Percentiles rank a stretch among this genome's conserved stretches.
Conservation (phyloP, 129 eudicot genomes). For the Ambrosia artemisiifolia region DNA sequence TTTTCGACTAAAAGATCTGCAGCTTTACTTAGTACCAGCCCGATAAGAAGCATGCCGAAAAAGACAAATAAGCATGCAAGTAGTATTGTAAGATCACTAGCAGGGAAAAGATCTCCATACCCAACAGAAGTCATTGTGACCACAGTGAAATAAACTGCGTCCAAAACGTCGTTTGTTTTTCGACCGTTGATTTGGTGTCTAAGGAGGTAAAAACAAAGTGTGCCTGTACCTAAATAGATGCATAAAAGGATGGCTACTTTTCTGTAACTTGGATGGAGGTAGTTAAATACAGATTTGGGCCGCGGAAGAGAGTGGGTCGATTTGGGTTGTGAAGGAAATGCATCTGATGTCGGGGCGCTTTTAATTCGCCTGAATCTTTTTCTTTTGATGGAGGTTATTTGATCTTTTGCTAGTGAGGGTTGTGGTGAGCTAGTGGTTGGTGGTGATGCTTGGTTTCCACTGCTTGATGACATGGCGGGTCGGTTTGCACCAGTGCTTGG, state of each 20-base stretch:
- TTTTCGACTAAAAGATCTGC: slow-evolving; percentile 87
- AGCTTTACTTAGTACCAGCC: slow-evolving; percentile 63
- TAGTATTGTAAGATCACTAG: slow-evolving; percentile 47
- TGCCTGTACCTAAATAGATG: slow-evolving; percentile 59
- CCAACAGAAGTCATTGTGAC: slow-evolving; percentile 98
- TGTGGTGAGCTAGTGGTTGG: neutral
- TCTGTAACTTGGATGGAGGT: slow-evolving; percentile 60
- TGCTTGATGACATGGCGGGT: slow-evolving; percentile 13
- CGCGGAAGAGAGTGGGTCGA: slow-evolving; percentile 16
- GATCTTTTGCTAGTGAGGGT: slow-evolving; percentile 18
- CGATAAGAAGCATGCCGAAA: slow-evolving; percentile 82
- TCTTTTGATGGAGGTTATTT: slow-evolving; percentile 36
- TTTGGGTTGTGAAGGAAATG: slow-evolving; percentile 34
- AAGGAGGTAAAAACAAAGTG: slow-evolving; percentile 66
- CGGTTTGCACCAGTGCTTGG: neutral
- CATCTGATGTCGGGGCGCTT: slow-evolving; percentile 68
- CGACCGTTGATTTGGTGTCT: slow-evolving; percentile 56
- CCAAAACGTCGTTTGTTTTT: slow-evolving; percentile 58
- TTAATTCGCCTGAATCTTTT: slow-evolving; percentile 61
- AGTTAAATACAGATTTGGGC: slow-evolving; percentile 35
- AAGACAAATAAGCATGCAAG: slow-evolving; percentile 86
- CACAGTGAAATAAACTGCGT: slow-evolving; percentile 78
- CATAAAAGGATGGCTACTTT: slow-evolving; percentile 44
- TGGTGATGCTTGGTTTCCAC: neutral
- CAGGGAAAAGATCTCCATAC: slow-evolving; percentile 88